Base-by-base conservation (phyloP, 2,329 filamentous ascomycete species). In the Neonectria coccinea region DNA sequence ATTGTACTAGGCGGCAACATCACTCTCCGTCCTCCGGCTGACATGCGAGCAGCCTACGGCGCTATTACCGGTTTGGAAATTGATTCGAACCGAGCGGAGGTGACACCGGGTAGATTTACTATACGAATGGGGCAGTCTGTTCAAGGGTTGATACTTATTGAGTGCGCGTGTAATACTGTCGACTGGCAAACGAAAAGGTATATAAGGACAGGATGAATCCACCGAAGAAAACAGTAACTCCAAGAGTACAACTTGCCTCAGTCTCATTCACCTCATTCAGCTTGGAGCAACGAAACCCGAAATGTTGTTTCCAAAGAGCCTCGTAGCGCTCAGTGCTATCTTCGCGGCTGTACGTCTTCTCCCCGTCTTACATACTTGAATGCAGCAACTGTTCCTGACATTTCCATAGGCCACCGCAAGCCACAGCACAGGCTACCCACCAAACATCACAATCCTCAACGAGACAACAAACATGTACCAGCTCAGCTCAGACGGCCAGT, bases 401-500 rank as follows among this genome's bases (percentile, higher is more conserved):
- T 6, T 0, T 7, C 0, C n/a, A 3, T 11, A 59, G 56, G 39
- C 11, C 10, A 39, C 48, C 39, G 56, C 56, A 25, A 53, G 11
- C 4, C 16, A 42, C 4, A 14, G 9, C 47, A 11, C 44, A 31
- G n/a, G 33, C n/a, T 59, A 47, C 27, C 48, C 56, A 14, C 56
- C 56, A 39, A 53, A 53, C 47, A 11, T 54, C 27, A 63, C 57
- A 9, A 41, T 67, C 18, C 55, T 51, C 22, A 67, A 68, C 12
- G 47, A 48, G 1, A 67, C 65, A 4, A 45, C 62, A 5, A 65
- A 65, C 3, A 69, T 68, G 63, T 42, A 65, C 16, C 60, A 56
- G 14, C 64, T 68, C 22, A 69, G 67, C 18, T 45, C 22, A 3
- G 56, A 68, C 48, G 45, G 47, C n/a, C 55, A 69, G 11, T 69